Evolutionary conservation across 345 rosid species (phyloP).

Genomic region (Salix brachista): DNA sequence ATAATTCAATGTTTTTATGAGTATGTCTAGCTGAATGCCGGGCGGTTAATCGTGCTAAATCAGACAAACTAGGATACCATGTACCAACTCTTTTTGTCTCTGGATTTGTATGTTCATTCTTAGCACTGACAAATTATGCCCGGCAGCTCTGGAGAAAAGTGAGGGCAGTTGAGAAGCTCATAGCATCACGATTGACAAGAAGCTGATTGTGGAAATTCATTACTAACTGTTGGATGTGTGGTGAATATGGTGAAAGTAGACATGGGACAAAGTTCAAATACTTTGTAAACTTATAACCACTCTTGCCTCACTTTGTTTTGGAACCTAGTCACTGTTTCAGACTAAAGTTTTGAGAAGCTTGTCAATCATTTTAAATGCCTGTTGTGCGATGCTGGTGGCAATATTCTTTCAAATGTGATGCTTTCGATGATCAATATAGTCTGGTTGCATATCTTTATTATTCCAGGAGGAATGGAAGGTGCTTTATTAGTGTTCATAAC

Average conservation of each 20-base stretch:
- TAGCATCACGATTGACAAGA: neutral
- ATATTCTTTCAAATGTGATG: neutral
- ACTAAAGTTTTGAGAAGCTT: neutral
- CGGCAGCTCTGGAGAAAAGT: conserved; percentile 22
- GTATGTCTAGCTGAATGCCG: neutral
- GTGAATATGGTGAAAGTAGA: neutral
- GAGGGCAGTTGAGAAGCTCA: conserved; percentile 14
- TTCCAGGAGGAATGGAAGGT: neutral
- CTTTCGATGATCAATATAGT: neutral
- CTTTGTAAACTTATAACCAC: neutral
- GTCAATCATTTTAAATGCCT: neutral
- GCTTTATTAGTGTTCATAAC: neutral
- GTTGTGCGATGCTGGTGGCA: neutral
- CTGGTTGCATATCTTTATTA: neutral
- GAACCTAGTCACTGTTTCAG: neutral
- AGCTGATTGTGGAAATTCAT: neutral
- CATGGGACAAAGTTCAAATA: neutral
- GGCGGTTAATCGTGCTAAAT: neutral
- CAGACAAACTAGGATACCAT: too few relatives aligned
- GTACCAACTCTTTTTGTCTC: neutral
- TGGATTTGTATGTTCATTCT: neutral
- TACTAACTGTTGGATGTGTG: neutral
- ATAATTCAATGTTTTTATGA: neutral
- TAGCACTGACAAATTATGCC: neutral
- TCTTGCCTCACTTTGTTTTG: neutral